These are phyloP conservation scores for Pelargonium hybrid DNA, from an alignment of 441 rosid genomes.

Conservation along the genomic window DNA sequence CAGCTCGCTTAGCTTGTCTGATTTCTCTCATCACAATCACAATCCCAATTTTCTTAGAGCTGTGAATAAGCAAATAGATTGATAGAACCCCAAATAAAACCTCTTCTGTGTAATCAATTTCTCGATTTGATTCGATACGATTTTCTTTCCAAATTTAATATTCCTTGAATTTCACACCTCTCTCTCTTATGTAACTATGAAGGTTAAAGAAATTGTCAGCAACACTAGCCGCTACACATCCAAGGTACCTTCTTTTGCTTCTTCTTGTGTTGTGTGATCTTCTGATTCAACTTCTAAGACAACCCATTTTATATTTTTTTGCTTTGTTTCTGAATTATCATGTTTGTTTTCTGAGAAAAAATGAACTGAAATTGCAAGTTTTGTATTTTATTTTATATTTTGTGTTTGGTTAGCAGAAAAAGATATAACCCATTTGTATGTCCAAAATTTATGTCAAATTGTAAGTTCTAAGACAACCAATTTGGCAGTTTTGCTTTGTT, in stretches of 20 bases:
- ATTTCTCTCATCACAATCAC: background rate
- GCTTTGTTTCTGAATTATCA: background rate
- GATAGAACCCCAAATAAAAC: background rate
- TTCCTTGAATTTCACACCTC: background rate
- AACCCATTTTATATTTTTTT: background rate
- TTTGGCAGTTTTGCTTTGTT: background rate
- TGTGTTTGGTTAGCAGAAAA: background rate
- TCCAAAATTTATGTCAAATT: too few relatives aligned
- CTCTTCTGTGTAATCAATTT: background rate
- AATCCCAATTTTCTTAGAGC: background rate
- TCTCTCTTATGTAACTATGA: background rate
- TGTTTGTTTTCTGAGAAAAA: too few relatives aligned
- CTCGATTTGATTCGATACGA: background rate
- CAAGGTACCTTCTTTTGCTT: background rate
- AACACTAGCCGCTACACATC: slow-evolving; percentile 1
- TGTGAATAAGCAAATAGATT: too few relatives aligned
- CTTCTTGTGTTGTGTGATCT: background rate
- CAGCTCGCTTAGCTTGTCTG: background rate
- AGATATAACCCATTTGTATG: background rate
- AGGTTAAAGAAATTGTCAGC: slow-evolving; percentile 3
- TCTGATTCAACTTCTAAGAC: background rate
- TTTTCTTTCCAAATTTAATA: slow-evolving; percentile 1
- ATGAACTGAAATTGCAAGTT: too few relatives aligned
- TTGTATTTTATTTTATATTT: background rate
- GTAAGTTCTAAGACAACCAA: background rate